A percentile compares a stretch with the other conserved stretches of the same genome.
These are phyloP conservation scores for Trichoderma sp. DNA, from an alignment of 2,329 filamentous ascomycete species.

Conservation along the genomic window DNA sequence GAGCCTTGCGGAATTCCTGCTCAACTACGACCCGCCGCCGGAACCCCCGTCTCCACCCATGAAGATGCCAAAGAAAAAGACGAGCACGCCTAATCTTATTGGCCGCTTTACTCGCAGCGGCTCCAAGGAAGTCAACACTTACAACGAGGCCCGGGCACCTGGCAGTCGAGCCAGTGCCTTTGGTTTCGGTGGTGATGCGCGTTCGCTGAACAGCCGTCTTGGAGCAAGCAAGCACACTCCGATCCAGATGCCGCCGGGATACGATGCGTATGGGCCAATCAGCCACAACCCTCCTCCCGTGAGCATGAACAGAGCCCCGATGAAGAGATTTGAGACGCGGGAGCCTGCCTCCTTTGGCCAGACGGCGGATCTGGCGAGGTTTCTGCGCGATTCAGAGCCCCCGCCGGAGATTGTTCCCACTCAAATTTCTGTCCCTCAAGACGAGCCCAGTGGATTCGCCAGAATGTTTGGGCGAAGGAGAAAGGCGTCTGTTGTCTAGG, in stretches of 20 bases:
- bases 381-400: slow-evolving; percentile 66
- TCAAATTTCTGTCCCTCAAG: slow-evolving; percentile 30
- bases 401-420: slow-evolving; percentile 41
- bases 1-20: slow-evolving; percentile 70
- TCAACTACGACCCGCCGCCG: slow-evolving; percentile 63
- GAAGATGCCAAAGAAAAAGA: slow-evolving; percentile 54
- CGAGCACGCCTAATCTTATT: slow-evolving; percentile 60
- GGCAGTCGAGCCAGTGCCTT: slow-evolving; percentile 39
- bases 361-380: slow-evolving; percentile 69
- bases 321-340: slow-evolving; percentile 58
- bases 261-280: slow-evolving; percentile 41
- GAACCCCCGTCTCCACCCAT: slow-evolving; percentile 40
- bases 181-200: neutral
- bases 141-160: slow-evolving; percentile 34
- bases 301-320: slow-evolving; percentile 44
- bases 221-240: slow-evolving; percentile 46
- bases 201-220: slow-evolving; percentile 21
- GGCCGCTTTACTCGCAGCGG: slow-evolving; percentile 49
- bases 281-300: slow-evolving; percentile 27
- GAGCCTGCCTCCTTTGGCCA: slow-evolving; percentile 49
- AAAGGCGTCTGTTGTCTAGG: slow-evolving; percentile 40
- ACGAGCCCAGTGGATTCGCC: slow-evolving; percentile 42
- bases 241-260: slow-evolving; percentile 48
- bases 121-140: slow-evolving; percentile 26
- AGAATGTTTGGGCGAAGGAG: slow-evolving; percentile 51